Conservation (phyloP, 306 rosid species). For the Lablab purpureus region DNA sequence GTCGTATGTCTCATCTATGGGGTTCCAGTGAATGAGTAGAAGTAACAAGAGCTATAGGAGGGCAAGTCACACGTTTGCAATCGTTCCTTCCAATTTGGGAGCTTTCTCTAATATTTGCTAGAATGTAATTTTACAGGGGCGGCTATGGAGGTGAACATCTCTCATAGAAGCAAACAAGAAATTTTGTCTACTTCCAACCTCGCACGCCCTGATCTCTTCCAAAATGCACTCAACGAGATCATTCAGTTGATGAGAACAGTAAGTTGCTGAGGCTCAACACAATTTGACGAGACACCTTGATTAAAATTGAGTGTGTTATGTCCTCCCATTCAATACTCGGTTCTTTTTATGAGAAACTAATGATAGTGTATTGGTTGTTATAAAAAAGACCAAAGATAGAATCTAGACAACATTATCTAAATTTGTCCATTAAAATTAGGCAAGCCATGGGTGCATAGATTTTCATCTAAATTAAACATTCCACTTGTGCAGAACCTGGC, state of each 20-base stretch:
- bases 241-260: constrained; percentile 82
- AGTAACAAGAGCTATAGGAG: constrained; percentile 9
- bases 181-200: constrained; percentile 78
- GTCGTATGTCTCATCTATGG: constrained; percentile 29
- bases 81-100: constrained; percentile 28
- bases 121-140: constrained; percentile 67
- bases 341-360: neutral
- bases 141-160: constrained; percentile 87
- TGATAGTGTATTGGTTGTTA: neutral
- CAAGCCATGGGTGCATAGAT: neutral
- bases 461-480: constrained; percentile 28
- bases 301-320: constrained; percentile 9
- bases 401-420: neutral
- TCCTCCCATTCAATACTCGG: neutral
- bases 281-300: neutral
- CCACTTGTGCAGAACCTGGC: constrained; percentile 67
- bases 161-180: constrained; percentile 86
- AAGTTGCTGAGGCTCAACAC: constrained; percentile 30
- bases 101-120: constrained; percentile 2
- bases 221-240: constrained; percentile 74
- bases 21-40: constrained; percentile 34
- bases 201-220: constrained; percentile 76
- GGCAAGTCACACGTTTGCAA: neutral
- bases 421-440: neutral
- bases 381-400: neutral